Evolutionary conservation across 2,329 filamentous ascomycete genomes (phyloP).

Genomic region (Talaromyces marneffei): DNA sequence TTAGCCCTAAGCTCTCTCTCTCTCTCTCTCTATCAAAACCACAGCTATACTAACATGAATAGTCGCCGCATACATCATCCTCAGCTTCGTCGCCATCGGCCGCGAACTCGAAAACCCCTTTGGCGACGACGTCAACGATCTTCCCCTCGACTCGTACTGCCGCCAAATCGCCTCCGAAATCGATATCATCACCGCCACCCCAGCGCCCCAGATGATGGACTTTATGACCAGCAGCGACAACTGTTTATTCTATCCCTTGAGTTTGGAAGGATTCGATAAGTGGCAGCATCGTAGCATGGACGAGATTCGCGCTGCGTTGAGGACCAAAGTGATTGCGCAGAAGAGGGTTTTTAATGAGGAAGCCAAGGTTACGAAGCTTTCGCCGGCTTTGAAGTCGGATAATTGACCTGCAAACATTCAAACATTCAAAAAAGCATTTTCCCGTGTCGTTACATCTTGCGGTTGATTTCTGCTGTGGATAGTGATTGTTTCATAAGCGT

Average conservation of each 20-base stretch:
- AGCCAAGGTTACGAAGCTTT: neutral
- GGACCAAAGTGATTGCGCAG: constrained; percentile 31
- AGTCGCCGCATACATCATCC: constrained; percentile 71
- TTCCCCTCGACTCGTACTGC: constrained; percentile 71
- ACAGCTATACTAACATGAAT: neutral
- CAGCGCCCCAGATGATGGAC: constrained; percentile 46
- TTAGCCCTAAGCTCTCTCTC: constrained; percentile 16
- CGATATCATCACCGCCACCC: constrained; percentile 62
- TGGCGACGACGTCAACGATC: constrained; percentile 75
- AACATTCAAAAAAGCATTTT: neutral
- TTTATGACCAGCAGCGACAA: constrained; percentile 41
- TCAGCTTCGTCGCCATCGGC: constrained; percentile 69
- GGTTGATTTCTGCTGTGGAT: neutral
- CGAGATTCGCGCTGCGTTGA: constrained; percentile 42
- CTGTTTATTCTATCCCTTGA: constrained; percentile 34
- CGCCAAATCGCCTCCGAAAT: constrained; percentile 67
- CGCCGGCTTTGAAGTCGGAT: neutral
- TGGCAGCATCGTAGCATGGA: constrained; percentile 47
- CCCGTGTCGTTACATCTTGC: neutral
- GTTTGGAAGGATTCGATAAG: constrained; percentile 42
- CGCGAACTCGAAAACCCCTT: constrained; percentile 83
- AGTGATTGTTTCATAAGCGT: neutral
- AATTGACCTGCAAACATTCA: neutral
- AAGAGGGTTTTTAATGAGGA: neutral
- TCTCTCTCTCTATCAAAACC: neutral